Conservation (phyloP, 2,329 filamentous ascomycete genomes). For the Phaeosphaeriaceae sp. region DNA sequence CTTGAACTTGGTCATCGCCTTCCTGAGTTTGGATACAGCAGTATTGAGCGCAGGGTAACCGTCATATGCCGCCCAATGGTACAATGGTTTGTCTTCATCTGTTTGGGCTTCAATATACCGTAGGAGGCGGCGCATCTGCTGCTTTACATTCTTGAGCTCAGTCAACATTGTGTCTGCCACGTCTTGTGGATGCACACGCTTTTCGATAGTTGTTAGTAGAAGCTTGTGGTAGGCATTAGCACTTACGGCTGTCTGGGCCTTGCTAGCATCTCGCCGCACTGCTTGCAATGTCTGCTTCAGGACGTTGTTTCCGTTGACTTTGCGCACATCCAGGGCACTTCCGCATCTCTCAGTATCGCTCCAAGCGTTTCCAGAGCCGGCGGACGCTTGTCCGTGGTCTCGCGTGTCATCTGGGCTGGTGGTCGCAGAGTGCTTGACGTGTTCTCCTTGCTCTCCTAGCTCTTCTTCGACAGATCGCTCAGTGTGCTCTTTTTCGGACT, state of each 20-base stretch:
- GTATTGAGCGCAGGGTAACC: conserved; percentile 9
- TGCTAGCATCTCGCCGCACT: background rate
- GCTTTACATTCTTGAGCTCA: conserved; percentile 13
- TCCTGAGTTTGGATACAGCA: conserved; percentile 10
- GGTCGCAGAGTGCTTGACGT: background rate
- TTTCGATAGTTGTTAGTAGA: background rate
- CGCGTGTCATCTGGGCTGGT: background rate
- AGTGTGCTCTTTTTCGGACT: background rate
- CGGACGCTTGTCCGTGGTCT: background rate
- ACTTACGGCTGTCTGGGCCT: background rate
- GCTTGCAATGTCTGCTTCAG: background rate
- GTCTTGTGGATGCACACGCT: background rate
- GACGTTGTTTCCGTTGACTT: background rate
- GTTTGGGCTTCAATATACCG: conserved; percentile 15
- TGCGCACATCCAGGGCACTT: background rate
- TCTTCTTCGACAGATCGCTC: background rate
- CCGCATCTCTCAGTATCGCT: too few species aligned
- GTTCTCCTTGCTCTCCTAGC: too few species aligned
- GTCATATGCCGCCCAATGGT: conserved; percentile 20
- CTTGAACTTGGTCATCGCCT: conserved; percentile 5
- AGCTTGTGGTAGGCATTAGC: background rate
- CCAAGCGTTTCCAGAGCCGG: background rate
- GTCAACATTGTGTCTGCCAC: conserved; percentile 9
- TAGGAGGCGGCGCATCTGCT: conserved; percentile 14
- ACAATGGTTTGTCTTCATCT: conserved; percentile 14